Percentiles rank a stretch among this genome's conserved stretches.
phyloP scores from a whole-genome alignment of 441 rosid genomes.

The Manihot esculenta region DNA sequence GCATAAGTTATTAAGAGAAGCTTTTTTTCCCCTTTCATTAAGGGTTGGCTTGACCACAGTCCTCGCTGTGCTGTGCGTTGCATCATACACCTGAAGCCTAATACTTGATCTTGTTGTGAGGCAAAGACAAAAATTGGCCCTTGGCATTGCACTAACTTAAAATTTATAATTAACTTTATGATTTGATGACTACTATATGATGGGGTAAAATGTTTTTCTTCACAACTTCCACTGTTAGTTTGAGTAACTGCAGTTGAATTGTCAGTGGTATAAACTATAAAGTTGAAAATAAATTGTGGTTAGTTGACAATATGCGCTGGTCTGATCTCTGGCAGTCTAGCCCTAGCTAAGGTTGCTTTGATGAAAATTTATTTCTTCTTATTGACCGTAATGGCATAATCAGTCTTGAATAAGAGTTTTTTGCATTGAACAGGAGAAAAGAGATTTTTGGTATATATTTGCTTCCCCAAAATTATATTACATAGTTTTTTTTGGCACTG shows the following conservation, averaged over 20 bases:
- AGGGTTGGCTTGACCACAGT: not conserved
- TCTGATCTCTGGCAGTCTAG: not conserved
- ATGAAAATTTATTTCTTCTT: not conserved
- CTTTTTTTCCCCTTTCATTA: not conserved
- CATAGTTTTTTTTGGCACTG: too few species aligned
- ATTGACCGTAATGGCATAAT: not conserved
- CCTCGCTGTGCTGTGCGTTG: not conserved
- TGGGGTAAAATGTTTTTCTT: not conserved
- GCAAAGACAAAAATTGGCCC: not conserved
- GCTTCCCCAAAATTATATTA: too few species aligned
- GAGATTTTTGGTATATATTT: not conserved
- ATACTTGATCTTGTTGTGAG: not conserved
- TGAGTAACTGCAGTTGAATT: not conserved
- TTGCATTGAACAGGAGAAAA: not conserved
- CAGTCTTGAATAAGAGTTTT: not conserved
- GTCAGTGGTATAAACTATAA: not conserved
- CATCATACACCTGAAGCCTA: not conserved
- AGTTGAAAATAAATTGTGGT: not conserved
- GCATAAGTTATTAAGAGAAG: not conserved
- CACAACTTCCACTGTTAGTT: not conserved
- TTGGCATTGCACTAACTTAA: not conserved
- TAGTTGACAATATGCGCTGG: not conserved
- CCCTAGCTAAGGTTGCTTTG: constrained; percentile 3
- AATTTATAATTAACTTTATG: not conserved
- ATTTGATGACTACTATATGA: not conserved